Base-by-base conservation (phyloP, 2,329 filamentous ascomycete genomes). In the Pseudogymnoascus sp. region DNA sequence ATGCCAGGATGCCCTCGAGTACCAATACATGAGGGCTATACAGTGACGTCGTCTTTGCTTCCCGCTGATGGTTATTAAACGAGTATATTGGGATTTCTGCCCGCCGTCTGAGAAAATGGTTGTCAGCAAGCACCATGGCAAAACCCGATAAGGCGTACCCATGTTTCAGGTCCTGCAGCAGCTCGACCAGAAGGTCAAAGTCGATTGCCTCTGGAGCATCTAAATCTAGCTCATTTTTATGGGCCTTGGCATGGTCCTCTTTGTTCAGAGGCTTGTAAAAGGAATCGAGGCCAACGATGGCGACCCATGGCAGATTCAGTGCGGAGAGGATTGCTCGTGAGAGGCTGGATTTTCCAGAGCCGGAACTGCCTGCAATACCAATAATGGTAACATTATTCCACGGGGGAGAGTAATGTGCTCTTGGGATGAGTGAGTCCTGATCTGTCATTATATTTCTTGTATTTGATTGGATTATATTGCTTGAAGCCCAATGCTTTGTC, bases 351-450 rank as follows among this genome's bases (percentile, higher is more conserved):
- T 99, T 99, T 63, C 93, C 79, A 25, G 93, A 97, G 42, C 94
- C 94, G 28, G 93, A 97, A 76, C 91, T 94, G 38, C 94, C 94
- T 67, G 94, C 93, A 69, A 99, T 89, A 60, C 92, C 94, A 73
- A 99, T 97, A 71, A 99, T 97, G 77, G 90, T 93, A 69, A 96
- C 87, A 76, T 97, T 90, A 60, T 90, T 90, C 94, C 94, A 99
- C 74, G 94, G 94, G 65, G 94, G 94, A 66, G 88, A 89, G 77
- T 97, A 99, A 69, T 92, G 89, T 66, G 85, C 87, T 72, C 81
- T 76, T 67, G 80, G 82, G 62, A n/a, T 45, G 35, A 45, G 45
- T 45, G 23, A 28, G 19, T 63, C 58, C 12, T 67, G 81, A 78
- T 33, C 25, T n/a, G 35, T 39, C 58, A 55, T 55, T 55, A 33